Percentiles rank a stretch among this genome's conserved stretches.
These are phyloP conservation scores for Nannizziopsis arthrosporioides DNA, from an alignment of 2,329 filamentous ascomycete genomes.

Conservation along the genomic window DNA sequence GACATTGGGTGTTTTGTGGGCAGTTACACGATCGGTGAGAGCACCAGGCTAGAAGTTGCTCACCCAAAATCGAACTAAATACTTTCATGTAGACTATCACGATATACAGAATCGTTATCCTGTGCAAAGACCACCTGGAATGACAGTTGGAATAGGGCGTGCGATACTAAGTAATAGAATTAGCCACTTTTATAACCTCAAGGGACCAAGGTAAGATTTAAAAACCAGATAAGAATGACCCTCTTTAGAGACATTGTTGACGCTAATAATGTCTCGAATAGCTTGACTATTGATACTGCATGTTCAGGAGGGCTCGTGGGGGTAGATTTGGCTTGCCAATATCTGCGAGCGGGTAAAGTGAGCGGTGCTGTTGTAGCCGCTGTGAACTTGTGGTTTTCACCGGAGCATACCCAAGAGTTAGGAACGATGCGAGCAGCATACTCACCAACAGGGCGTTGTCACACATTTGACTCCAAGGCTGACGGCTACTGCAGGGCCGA, in stretches of 20 bases:
- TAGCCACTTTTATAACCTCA: conserved; percentile 10
- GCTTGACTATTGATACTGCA: conserved; percentile 16
- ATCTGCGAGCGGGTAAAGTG: conserved; percentile 20
- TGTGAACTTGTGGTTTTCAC: conserved; percentile 18
- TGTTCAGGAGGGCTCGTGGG: conserved; percentile 20
- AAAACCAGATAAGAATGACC: too few relatives aligned
- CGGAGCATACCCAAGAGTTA: conserved; percentile 18
- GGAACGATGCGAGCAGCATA: conserved; percentile 11
- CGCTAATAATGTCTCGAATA: not conserved
- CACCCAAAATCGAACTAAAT: conserved; percentile 8
- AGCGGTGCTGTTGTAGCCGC: conserved; percentile 15
- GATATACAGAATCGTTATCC: conserved; percentile 13
- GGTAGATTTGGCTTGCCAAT: conserved; percentile 23
- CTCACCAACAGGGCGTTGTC: conserved; percentile 20
- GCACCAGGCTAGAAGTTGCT: not conserved
- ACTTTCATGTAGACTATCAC: not conserved
- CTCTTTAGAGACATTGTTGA: too few relatives aligned
- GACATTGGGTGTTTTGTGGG: conserved; percentile 14
- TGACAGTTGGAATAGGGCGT: conserved; percentile 9
- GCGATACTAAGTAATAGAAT: conserved; percentile 13
- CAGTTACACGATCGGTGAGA: conserved; percentile 12
- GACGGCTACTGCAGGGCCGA: conserved; percentile 29
- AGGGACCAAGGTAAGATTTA: conserved; percentile 10
- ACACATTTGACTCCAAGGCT: conserved; percentile 24
- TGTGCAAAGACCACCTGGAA: not conserved